Conservation (phyloP, 306 rosid genomes). For the Prunus armeniaca region DNA sequence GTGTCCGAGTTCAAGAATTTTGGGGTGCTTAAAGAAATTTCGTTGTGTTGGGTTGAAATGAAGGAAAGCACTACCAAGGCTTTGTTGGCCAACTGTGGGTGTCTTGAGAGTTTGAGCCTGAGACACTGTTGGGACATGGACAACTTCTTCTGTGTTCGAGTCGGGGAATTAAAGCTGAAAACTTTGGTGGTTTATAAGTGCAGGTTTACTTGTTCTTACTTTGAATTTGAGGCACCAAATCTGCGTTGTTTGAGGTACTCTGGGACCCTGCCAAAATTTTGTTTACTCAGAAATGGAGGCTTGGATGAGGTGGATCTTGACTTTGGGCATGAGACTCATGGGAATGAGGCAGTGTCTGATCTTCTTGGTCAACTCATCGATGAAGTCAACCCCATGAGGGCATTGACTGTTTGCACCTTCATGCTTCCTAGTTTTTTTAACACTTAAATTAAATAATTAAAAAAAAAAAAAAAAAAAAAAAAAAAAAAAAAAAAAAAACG, state of each 20-base stretch:
- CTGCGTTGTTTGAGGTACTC: conserved; percentile 15
- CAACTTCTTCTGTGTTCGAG: conserved; percentile 2
- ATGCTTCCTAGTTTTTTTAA: too few relatives aligned
- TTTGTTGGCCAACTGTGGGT: conserved; percentile 17
- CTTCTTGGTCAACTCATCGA: too few relatives aligned
- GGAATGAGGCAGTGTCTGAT: too few relatives aligned
- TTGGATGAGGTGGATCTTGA: conserved; percentile 27
- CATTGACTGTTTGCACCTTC: conserved; percentile 29
- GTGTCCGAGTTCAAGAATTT: neutral
- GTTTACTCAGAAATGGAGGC: too few relatives aligned
- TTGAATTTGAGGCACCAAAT: conserved; percentile 24
- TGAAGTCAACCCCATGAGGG: neutral
- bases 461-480: too few relatives aligned
- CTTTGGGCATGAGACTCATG: conserved; percentile 1
- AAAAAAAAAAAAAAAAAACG: too few relatives aligned
- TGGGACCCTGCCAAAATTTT: too few relatives aligned
- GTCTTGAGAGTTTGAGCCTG: conserved; percentile 30
- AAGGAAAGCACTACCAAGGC: neutral
- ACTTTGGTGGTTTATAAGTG: conserved; percentile 22
- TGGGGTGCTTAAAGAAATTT: conserved; percentile 11
- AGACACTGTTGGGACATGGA: conserved; percentile 21
- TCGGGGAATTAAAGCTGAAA: conserved; percentile 11
- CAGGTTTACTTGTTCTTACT: too few relatives aligned
- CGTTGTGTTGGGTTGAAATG: conserved; percentile 22
- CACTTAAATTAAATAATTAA: too few relatives aligned